Evolutionary conservation across 495 filamentous ascomycete species (phyloP), one percentile per base, ranked within the genome.

Genomic region (Aspergillus cristatus): DNA sequence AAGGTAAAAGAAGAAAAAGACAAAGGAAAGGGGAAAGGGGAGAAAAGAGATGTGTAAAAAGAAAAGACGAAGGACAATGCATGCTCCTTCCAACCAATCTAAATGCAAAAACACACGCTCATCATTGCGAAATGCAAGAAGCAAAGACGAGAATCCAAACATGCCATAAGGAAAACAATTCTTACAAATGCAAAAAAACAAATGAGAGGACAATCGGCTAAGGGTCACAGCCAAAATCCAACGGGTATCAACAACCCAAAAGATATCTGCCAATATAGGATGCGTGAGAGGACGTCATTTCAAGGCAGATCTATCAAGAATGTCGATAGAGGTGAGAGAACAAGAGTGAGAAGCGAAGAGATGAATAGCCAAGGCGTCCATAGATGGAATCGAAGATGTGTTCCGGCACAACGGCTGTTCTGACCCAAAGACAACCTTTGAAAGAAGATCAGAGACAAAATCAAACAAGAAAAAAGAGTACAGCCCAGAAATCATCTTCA

Each of bases 51-150:
- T 48, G 54, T 24, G 20, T 8, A 24, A 24, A 24, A 24, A 24
- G 8, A 24, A 24, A 24, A 24, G 20, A 24, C 4, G 8, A 24
- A 24, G 20, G n/a, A n/a, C n/a, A n/a, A 53, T 50, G 55, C 51
- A 55, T 48, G 54, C 55, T 60, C 51, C 51, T 38, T 58, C 60
- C 58, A n/a, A n/a, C n/a, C n/a, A 54, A 46, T 66, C 60, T 63
- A 66, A 58, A 65, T 63, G 62, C 59, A 65, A 47, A 48, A 47
- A 56, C 38, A 48, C 50, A 59, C 63, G 63, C 63, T 67, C 51
- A 50, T 65, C 55, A 56, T 54, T 54, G 53, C 45, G 55, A 59
- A 57, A 65, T 59, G 58, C 58, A 62, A 55, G 42, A n/a, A n/a
- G 46, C 45, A 50, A 53, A 50, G 25, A 41, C 15, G 39, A 42